Evolutionary conservation across 1,139 yeast species (phyloP), one percentile per base, ranked within the genome.

Genomic region (Geotrichum macrosporum): DNA sequence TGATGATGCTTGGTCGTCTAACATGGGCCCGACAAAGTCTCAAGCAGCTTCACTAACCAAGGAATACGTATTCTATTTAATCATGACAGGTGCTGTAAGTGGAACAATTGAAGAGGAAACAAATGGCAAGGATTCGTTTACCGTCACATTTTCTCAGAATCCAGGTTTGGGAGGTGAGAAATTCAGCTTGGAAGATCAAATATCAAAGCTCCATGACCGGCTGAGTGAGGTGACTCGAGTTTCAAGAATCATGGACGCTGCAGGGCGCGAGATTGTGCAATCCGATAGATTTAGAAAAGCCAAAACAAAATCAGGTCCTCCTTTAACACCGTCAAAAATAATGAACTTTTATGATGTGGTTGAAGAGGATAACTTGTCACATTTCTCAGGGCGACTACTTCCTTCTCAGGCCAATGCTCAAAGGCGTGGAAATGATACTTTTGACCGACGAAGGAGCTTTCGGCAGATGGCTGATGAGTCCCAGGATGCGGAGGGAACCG

Each of bases 1-100:
- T 30, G 27, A 47, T 34, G 37, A 49, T 27, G 19, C 29, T 18
- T 33, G 52, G 48, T 9, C 50, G 39, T 19, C 31, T 9, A 32
- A 37, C 27, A 20, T 36, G 10, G 43, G 43, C 12, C 43, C 36
- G 5, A 13, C 37, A 15, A 18, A 13, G 10, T 9, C 33, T 4
- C 32, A 40, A 22, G 39, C 26, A 3, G 32, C 13, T 16, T 18
- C 30, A 16, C 26, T 38, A 15, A 42, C 47, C 3, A 36, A 35
- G 30, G 41, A 47, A 3, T 47, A 35, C 26, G 41, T 47, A 6
- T 47, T 32, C 26, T 31, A 35, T 5, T 15, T 42, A 19, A 27
- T 47, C 8, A 42, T 47, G 43, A 16, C 36, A 4, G 35, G 41
- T 12, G 32, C 31, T 2, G 19, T 47, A 1, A 19, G 12, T n/a